Conservation (phyloP, 805 yeast species). For the Starmerella sirachaensis region DNA sequence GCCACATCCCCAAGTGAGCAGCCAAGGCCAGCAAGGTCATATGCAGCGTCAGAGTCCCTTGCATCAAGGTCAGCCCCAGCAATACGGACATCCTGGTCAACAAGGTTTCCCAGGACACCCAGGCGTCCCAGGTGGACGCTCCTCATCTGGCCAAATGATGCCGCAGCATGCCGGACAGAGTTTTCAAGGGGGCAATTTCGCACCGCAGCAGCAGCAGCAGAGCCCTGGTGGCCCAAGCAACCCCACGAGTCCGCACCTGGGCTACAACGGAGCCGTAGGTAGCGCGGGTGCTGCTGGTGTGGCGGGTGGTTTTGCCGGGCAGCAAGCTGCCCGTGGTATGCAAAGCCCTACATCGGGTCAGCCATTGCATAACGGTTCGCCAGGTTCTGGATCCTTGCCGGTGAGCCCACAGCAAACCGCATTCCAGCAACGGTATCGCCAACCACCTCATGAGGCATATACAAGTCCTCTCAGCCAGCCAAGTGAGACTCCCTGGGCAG, state of each 20-base stretch:
- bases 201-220: not conserved
- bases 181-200: too few species aligned
- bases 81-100: not conserved
- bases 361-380: too few species aligned
- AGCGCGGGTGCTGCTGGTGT: too few species aligned
- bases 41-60: not conserved
- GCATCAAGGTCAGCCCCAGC: constrained; percentile 1
- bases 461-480: constrained; percentile 13
- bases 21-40: too few species aligned
- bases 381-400: too few species aligned
- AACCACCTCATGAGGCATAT: constrained; percentile 7
- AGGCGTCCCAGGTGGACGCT: not conserved
- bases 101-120: not conserved
- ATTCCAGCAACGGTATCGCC: constrained; percentile 16
- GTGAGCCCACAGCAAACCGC: too few species aligned
- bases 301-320: too few species aligned
- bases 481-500: constrained; percentile 29
- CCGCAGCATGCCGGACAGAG: constrained; percentile 5
- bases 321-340: constrained; percentile 1
- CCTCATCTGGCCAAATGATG: not conserved
- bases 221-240: not conserved
- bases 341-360: not conserved
- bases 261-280: too few species aligned
- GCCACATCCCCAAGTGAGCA: not conserved
- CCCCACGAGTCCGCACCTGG: not conserved